A percentile compares a stretch with the other conserved stretches of the same genome.
Evolutionary conservation across 495 filamentous ascomycete species (phyloP).

Genomic region (Trichodelitschia bisporula): DNA sequence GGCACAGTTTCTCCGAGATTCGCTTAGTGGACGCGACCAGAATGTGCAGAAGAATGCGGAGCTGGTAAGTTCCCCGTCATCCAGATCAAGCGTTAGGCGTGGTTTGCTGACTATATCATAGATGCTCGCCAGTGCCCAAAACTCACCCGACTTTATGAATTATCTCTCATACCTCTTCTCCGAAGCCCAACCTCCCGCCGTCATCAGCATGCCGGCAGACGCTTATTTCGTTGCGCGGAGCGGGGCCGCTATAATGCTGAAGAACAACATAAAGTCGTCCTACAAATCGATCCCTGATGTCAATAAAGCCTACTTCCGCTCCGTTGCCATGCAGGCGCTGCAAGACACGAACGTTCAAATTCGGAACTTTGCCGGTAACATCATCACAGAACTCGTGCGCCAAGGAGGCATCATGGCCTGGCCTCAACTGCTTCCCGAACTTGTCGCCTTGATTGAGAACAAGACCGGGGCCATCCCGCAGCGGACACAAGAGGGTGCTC

Average conservation of each 20-base stretch:
- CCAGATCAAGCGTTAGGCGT: background rate
- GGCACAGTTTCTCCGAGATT: conserved; percentile 71
- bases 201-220: conserved; percentile 25
- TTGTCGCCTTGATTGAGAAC: conserved; percentile 54
- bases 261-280: conserved; percentile 60
- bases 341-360: conserved; percentile 65
- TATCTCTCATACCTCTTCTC: conserved; percentile 84
- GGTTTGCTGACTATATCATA: conserved; percentile 14
- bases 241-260: conserved; percentile 78
- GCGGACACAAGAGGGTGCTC: conserved; percentile 72
- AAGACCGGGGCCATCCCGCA: conserved; percentile 35
- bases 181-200: conserved; percentile 32
- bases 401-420: conserved; percentile 70
- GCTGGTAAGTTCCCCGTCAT: conserved; percentile 23
- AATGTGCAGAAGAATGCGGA: conserved; percentile 61
- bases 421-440: conserved; percentile 68
- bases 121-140: conserved; percentile 86
- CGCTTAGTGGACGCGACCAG: conserved; percentile 59
- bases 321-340: conserved; percentile 50
- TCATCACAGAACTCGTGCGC: conserved; percentile 81
- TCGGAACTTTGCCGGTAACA: conserved; percentile 69
- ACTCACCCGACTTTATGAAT: conserved; percentile 84
- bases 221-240: conserved; percentile 56
- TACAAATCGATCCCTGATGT: conserved; percentile 45
- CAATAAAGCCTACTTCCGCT: conserved; percentile 50